Percentiles rank a stretch among this genome's conserved stretches.
Conservation (phyloP, 2,329 filamentous ascomycete genomes). For the Diaporthe caulivora region DNA sequence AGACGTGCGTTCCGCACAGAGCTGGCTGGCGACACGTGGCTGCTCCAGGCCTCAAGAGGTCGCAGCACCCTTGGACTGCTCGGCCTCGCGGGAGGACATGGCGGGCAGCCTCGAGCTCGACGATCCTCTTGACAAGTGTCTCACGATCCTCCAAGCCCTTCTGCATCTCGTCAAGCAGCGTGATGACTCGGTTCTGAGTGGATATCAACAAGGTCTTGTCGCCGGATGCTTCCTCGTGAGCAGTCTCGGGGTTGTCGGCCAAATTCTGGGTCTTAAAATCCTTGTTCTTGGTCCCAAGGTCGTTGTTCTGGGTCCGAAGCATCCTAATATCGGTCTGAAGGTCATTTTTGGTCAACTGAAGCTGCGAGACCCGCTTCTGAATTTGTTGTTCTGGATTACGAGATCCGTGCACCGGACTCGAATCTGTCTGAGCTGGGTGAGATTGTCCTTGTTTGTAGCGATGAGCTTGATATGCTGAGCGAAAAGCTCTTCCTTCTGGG, state of each 20-base stretch:
- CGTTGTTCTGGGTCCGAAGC: too few species aligned
- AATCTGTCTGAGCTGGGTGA: too few species aligned
- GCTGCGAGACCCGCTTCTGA: not conserved
- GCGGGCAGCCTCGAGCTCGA: not conserved
- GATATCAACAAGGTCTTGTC: not conserved
- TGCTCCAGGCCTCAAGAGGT: not conserved
- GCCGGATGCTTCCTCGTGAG: not conserved
- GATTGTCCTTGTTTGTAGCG: too few species aligned
- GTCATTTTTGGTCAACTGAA: too few species aligned
- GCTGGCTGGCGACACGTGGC: too few species aligned
- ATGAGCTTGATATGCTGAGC: too few species aligned
- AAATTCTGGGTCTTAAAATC: not conserved
- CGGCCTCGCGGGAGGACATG: not conserved
- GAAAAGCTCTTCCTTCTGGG: too few species aligned
- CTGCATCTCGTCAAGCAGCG: not conserved
- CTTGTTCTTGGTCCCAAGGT: not conserved
- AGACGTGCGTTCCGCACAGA: not conserved
- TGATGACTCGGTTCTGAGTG: not conserved
- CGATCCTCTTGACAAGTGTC: not conserved
- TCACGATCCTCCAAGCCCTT: not conserved
- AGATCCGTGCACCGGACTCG: too few species aligned
- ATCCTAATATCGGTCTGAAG: too few species aligned
- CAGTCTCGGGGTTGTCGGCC: not conserved
- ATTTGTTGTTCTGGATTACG: too few species aligned
- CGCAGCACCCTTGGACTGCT: not conserved